Evolutionary conservation across 1,284 basidiomycete genomes (phyloP).

Genomic region (Wolfiporia cocos): DNA sequence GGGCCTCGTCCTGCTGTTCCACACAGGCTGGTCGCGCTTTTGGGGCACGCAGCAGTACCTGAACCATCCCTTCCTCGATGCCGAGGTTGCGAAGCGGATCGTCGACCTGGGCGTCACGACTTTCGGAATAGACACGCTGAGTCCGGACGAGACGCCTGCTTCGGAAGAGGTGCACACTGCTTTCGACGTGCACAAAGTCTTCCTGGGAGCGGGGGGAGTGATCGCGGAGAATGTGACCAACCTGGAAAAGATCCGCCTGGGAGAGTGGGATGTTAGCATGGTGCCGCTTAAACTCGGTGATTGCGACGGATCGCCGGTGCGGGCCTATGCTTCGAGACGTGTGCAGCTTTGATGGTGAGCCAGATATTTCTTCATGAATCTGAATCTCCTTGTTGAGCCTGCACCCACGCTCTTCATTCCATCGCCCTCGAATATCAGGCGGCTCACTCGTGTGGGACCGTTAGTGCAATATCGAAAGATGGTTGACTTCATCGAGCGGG

Average conservation of each 20-base stretch:
- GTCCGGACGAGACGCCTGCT: conserved; percentile 53
- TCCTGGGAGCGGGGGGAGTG: conserved; percentile 50
- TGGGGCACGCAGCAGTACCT: conserved; percentile 49
- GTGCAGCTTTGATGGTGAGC: too few species aligned
- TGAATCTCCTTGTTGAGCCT: too few species aligned
- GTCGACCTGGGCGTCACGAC: conserved; percentile 43
- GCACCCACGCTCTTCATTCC: too few species aligned
- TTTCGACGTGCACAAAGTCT: conserved; percentile 47
- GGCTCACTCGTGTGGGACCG: too few species aligned
- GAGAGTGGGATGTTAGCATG: conserved; percentile 43
- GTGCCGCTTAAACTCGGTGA: conserved; percentile 49
- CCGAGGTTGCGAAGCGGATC: conserved; percentile 43
- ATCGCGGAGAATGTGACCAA: conserved; percentile 68
- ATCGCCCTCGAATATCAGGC: too few species aligned
- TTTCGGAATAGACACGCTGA: conserved; percentile 57
- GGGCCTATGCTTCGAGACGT: conserved; percentile 66
- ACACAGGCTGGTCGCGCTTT: conserved; percentile 28
- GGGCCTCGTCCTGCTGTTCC: conserved; percentile 23
- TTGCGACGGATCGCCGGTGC: conserved; percentile 61
- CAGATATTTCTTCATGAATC: too few species aligned
- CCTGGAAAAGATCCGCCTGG: conserved; percentile 33
- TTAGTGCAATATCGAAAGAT: too few species aligned
- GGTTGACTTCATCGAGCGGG: too few species aligned
- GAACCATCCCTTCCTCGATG: conserved; percentile 57
- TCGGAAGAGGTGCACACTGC: conserved; percentile 23